Percentiles rank a stretch among this genome's conserved stretches.
phyloP scores from a whole-genome alignment of 148 eudicot species.

The Chenopodium suecicum region DNA sequence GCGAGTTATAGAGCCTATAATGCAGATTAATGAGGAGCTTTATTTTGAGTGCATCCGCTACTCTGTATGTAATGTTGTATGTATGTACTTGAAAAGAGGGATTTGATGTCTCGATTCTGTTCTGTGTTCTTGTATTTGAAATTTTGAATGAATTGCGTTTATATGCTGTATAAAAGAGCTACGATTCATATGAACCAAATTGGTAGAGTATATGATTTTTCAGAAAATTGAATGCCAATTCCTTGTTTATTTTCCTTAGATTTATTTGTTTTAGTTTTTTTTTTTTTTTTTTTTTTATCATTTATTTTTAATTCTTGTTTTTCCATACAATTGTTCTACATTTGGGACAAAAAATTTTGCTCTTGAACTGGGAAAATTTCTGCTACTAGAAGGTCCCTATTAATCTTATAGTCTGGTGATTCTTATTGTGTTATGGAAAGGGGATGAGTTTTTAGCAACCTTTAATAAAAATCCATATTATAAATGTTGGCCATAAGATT shows the following conservation, averaged over 20 bases:
- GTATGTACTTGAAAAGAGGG: conserved; percentile 3
- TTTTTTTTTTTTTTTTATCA: too few relatives aligned
- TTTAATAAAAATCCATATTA: too few relatives aligned
- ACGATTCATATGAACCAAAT: background rate
- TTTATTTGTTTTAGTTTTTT: too few relatives aligned
- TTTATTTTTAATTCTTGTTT: too few relatives aligned
- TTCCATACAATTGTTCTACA: too few relatives aligned
- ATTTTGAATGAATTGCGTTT: background rate
- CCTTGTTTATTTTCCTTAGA: background rate
- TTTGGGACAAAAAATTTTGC: too few relatives aligned
- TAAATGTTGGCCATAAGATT: too few relatives aligned
- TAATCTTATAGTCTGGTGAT: too few relatives aligned
- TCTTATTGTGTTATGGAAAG: too few relatives aligned
- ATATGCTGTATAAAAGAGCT: background rate
- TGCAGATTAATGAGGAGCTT: conserved; percentile 7
- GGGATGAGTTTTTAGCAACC: too few relatives aligned
- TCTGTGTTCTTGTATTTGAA: background rate
- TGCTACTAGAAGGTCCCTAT: too few relatives aligned
- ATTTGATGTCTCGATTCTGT: background rate
- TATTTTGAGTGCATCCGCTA: background rate
- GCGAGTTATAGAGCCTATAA: conserved; percentile 5
- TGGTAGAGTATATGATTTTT: background rate
- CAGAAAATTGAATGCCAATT: background rate
- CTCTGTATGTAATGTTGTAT: conserved; percentile 14
- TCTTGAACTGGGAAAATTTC: too few relatives aligned